A percentile compares a stretch with the other conserved stretches of the same genome.
phyloP scores from a whole-genome alignment of 2,329 filamentous ascomycete species.

The Immersiporthe knoxdaviesiana region DNA sequence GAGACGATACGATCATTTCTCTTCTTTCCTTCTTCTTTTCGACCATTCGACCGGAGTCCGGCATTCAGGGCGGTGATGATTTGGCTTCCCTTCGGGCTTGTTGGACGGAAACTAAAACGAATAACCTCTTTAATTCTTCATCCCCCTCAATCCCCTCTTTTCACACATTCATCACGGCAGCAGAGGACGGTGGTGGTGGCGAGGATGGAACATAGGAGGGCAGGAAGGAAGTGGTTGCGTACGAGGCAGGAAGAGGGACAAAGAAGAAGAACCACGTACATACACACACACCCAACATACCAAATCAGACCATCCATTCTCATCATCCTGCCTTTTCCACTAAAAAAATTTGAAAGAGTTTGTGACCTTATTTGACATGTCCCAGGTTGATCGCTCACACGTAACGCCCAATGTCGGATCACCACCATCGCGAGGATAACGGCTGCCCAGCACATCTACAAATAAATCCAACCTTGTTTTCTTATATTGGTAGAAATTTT shows the following conservation, averaged over 20 bases:
- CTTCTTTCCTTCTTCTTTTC: background rate
- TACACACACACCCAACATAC: background rate
- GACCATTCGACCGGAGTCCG: conserved; percentile 12
- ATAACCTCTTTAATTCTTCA: conserved; percentile 1
- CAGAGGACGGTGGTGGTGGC: background rate
- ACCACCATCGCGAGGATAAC: background rate
- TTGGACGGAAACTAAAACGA: background rate
- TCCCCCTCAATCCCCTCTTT: background rate
- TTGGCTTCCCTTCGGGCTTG: conserved; percentile 9
- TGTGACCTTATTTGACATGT: too few species aligned
- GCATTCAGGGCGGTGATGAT: conserved; percentile 2
- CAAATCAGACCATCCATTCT: conserved; percentile 10
- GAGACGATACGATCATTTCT: conserved; percentile 20
- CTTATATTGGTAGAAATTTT: background rate
- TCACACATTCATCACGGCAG: background rate
- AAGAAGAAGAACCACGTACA: conserved; percentile 1
- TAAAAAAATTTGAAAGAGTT: too few species aligned
- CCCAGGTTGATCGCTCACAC: background rate
- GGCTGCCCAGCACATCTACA: background rate
- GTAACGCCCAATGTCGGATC: background rate
- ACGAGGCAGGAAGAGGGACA: background rate
- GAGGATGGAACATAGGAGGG: background rate
- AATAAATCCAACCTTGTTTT: background rate
- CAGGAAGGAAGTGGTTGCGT: background rate
- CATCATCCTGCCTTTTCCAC: too few species aligned